Evolutionary conservation across 805 yeast species (phyloP).

Genomic region (Kuraishia floccosa): DNA sequence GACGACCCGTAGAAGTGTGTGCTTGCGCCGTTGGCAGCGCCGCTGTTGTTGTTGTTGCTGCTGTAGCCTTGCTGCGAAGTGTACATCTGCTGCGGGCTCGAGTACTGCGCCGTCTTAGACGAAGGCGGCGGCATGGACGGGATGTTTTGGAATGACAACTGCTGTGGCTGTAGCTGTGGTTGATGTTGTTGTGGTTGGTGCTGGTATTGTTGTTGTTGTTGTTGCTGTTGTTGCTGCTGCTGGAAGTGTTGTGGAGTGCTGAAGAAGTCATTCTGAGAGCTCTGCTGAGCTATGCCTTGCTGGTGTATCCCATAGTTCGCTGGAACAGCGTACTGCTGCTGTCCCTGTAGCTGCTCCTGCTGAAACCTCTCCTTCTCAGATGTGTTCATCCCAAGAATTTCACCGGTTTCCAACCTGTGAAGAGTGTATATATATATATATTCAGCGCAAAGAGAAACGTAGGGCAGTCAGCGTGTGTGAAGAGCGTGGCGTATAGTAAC

Average conservation of each 20-base stretch:
- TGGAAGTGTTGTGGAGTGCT: too few relatives aligned
- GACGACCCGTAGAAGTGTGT: constrained; percentile 5
- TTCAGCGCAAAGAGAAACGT: too few relatives aligned
- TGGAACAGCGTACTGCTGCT: constrained; percentile 21
- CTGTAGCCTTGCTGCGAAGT: neutral
- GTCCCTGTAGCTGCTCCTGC: constrained; percentile 10
- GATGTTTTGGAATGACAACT: constrained; percentile 9
- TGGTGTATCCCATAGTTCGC: too few relatives aligned
- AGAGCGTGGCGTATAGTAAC: too few relatives aligned
- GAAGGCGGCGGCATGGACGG: constrained; percentile 14
- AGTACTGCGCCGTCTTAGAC: constrained; percentile 3
- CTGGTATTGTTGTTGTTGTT: constrained; percentile 17
- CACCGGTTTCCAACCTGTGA: too few relatives aligned
- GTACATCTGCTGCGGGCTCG: constrained; percentile 2
- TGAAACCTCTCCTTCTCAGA: constrained; percentile 3
- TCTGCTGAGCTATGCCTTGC: too few relatives aligned
- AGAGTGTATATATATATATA: too few relatives aligned
- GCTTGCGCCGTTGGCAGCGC: neutral
- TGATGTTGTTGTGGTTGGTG: constrained; percentile 19
- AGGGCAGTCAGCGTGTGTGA: too few relatives aligned
- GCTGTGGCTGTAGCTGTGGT: constrained; percentile 6
- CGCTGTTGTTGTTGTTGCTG: neutral
- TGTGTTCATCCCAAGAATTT: too few relatives aligned
- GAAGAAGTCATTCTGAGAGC: too few relatives aligned
- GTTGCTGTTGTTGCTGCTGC: constrained; percentile 19